Evolutionary conservation across 345 rosid genomes (phyloP).

Genomic region (Brassica napus): DNA sequence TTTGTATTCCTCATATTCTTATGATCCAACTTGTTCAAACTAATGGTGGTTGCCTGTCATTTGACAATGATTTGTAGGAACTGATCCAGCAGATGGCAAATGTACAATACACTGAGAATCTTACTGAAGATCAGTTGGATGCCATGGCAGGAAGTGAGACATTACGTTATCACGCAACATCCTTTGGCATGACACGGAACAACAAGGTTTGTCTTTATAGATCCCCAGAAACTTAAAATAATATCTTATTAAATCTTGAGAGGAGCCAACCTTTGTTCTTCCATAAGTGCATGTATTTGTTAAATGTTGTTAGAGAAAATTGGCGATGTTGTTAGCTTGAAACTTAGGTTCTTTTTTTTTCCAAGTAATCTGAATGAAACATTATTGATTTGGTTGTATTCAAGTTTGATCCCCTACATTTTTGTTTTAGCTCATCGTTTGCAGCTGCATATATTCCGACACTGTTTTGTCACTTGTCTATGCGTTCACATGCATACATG

Average conservation of each 20-base stretch:
- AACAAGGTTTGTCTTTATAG: slow-evolving; percentile 69
- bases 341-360: neutral
- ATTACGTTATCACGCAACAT: slow-evolving; percentile 91
- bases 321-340: slow-evolving; percentile 16
- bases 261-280: slow-evolving; percentile 14
- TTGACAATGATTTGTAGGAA: slow-evolving; percentile 60
- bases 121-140: slow-evolving; percentile 98
- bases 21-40: slow-evolving; percentile 16
- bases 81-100: slow-evolving; percentile 99
- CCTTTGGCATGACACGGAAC: slow-evolving; percentile 84
- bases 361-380: slow-evolving; percentile 7
- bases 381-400: slow-evolving; percentile 1
- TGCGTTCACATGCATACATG: slow-evolving; percentile 18
- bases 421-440: neutral
- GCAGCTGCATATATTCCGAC: slow-evolving; percentile 9
- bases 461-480: slow-evolving; percentile 2
- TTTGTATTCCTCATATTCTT: slow-evolving; percentile 20
- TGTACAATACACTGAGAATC: slow-evolving; percentile 95
- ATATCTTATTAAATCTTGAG: neutral
- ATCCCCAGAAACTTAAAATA: slow-evolving; percentile 18
- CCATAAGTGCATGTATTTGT: slow-evolving; percentile 11
- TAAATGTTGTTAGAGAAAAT: slow-evolving; percentile 16
- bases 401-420: slow-evolving; percentile 8
- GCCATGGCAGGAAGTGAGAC: slow-evolving; percentile 99
- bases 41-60: slow-evolving; percentile 29